A percentile compares a stretch with the other conserved stretches of the same genome.
Evolutionary conservation across 2,329 filamentous ascomycete species (phyloP).

Genomic region (Neonectria faginata): DNA sequence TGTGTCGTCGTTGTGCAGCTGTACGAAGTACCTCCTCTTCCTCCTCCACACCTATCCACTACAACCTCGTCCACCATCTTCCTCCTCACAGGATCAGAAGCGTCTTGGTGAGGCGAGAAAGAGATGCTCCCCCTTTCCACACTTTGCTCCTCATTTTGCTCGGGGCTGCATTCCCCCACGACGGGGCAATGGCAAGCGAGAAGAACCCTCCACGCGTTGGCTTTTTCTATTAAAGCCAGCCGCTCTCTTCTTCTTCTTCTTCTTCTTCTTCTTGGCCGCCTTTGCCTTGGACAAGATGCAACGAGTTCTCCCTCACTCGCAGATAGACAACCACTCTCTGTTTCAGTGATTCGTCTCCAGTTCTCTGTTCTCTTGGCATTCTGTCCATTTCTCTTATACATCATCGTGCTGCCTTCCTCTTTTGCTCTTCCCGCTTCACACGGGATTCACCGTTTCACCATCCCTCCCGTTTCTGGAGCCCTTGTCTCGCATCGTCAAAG

Average conservation of each 20-base stretch:
- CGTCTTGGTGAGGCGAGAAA: conserved; percentile 32
- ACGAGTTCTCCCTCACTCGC: background rate
- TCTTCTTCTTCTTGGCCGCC: conserved; percentile 14
- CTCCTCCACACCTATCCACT: background rate
- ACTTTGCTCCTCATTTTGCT: conserved; percentile 27
- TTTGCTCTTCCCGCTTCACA: conserved; percentile 33
- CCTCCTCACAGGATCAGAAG: conserved; percentile 18
- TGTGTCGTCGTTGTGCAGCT: conserved; percentile 2
- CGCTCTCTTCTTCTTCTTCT: conserved; percentile 17
- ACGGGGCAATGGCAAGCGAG: conserved; percentile 30
- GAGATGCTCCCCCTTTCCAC: conserved; percentile 30
- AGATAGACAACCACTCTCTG: conserved; percentile 6
- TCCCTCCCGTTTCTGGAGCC: conserved; percentile 41
- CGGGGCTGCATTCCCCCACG: conserved; percentile 29
- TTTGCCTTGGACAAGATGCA: background rate
- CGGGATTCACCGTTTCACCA: conserved; percentile 42
- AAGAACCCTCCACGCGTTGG: background rate
- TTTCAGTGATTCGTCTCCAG: conserved; percentile 14
- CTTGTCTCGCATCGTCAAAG: conserved; percentile 37
- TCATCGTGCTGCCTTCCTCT: conserved; percentile 10
- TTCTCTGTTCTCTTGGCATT: background rate
- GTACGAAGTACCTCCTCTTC: background rate
- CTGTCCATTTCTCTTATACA: conserved; percentile 25
- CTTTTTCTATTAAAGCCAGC: conserved; percentile 37
- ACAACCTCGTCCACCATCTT: background rate